Conservation (phyloP, 2,329 filamentous ascomycete species). For the Aspergillus flavus region DNA sequence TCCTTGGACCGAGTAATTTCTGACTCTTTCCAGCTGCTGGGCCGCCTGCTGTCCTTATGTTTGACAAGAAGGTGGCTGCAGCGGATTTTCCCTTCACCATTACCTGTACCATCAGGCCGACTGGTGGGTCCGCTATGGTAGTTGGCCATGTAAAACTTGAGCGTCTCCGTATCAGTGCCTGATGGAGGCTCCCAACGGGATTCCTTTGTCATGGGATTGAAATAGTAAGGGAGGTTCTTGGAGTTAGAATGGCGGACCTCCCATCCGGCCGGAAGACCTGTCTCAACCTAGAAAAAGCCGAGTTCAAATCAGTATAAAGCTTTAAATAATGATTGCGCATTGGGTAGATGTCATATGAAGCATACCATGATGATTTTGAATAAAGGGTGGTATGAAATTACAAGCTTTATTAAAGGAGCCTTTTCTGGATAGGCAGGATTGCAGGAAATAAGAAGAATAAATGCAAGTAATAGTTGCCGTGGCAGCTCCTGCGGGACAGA, state of each 20-base stretch:
- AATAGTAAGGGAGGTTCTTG: conserved; percentile 99
- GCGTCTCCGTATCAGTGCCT: conserved; percentile 84
- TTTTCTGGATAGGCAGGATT: not conserved
- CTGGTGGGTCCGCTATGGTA: conserved; percentile 67
- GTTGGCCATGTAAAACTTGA: conserved; percentile 91
- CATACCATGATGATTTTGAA: conserved; percentile 17
- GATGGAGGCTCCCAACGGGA: conserved; percentile 94
- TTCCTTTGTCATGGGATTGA: conserved; percentile 82
- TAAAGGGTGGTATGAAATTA: not conserved
- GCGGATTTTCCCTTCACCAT: conserved; percentile 81
- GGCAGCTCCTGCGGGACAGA: conserved; percentile 14
- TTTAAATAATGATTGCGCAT: not conserved
- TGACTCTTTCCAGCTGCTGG: conserved; percentile 89
- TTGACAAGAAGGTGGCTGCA: conserved; percentile 92
- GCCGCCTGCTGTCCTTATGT: conserved; percentile 83
- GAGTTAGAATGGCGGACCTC: conserved; percentile 98
- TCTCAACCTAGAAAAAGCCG: conserved; percentile 58
- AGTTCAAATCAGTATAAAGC: conserved; percentile 13
- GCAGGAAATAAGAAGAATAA: not conserved
- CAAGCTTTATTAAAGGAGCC: not conserved
- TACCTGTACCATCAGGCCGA: conserved; percentile 34
- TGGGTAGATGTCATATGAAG: not conserved
- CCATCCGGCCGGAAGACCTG: conserved; percentile 83
- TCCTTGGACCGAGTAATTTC: conserved; percentile 87
- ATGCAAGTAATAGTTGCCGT: conserved; percentile 7